Evolutionary conservation across 1,284 basidiomycete species (phyloP).

Genomic region (Dichomitus squalens): DNA sequence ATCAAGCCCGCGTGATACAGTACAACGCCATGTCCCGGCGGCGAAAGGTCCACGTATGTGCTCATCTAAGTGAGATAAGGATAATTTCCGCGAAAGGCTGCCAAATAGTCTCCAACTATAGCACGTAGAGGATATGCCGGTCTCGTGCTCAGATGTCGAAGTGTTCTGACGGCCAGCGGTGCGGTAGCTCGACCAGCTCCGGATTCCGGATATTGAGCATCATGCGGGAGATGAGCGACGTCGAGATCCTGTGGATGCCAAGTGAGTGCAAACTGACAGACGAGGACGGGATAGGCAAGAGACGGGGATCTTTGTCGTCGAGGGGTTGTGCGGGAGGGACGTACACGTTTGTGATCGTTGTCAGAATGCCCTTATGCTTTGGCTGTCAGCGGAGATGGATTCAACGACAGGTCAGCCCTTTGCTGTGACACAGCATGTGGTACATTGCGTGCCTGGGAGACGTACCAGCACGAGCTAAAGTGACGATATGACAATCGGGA

Average conservation of each 20-base stretch:
- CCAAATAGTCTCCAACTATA: too few species aligned
- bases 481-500: too few species aligned
- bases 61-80: too few species aligned
- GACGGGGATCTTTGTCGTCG: not conserved
- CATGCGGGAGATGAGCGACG: constrained; percentile 6
- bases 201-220: too few species aligned
- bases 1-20: too few species aligned
- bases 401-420: not conserved
- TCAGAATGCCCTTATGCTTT: not conserved
- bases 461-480: not conserved
- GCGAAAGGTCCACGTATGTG: too few species aligned
- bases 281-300: too few species aligned
- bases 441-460: not conserved
- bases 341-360: constrained; percentile 1
- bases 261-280: not conserved
- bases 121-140: too few species aligned
- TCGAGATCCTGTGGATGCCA: not conserved
- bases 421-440: not conserved
- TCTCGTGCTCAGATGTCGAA: not conserved
- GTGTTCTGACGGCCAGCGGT: constrained; percentile 1
- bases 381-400: not conserved
- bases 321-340: not conserved
- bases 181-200: not conserved
- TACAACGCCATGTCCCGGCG: too few species aligned
- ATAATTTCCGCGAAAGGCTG: too few species aligned